Percentiles rank a stretch among this genome's conserved stretches.
Conservation (phyloP, 257 asterid species). For the Apocynum venetum region DNA sequence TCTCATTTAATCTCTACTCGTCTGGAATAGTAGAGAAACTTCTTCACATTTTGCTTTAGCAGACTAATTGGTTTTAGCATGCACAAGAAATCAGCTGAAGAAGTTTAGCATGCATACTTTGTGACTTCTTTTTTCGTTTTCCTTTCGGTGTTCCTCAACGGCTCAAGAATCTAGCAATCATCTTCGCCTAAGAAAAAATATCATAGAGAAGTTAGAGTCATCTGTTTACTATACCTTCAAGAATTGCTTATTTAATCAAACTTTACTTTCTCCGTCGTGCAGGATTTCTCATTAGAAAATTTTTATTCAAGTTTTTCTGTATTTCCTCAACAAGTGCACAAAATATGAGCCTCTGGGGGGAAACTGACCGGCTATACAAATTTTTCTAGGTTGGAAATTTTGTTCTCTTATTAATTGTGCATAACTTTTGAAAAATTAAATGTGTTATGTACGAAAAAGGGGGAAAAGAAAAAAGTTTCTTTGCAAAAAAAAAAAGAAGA, state of each 20-base stretch:
- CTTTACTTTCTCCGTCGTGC: conserved; percentile 43
- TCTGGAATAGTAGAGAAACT: neutral
- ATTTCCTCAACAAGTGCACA: conserved; percentile 45
- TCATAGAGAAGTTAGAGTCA: neutral
- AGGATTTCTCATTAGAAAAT: conserved; percentile 78
- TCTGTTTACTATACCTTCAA: conserved; percentile 11
- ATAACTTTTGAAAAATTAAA: conserved; percentile 3
- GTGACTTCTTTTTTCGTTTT: no score
- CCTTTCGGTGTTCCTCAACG: no score
- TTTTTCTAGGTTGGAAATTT: conserved; percentile 47
- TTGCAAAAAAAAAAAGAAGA: no score
- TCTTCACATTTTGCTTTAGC: neutral
- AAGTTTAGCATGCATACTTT: neutral
- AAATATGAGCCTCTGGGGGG: conserved; percentile 40
- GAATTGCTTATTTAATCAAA: conserved; percentile 22
- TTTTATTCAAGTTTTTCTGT: conserved; percentile 59
- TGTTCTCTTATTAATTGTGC: conserved; percentile 2
- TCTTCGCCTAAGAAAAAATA: neutral
- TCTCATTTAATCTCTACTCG: neutral
- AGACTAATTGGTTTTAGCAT: neutral
- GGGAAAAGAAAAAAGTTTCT: no score
- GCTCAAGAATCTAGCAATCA: neutral
- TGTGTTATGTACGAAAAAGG: neutral
- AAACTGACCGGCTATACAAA: conserved; percentile 26
- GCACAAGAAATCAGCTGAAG: neutral